These are phyloP conservation scores for Aotearoamyces nothofagi DNA, from an alignment of 2,329 filamentous ascomycete species.

Conservation along the genomic window DNA sequence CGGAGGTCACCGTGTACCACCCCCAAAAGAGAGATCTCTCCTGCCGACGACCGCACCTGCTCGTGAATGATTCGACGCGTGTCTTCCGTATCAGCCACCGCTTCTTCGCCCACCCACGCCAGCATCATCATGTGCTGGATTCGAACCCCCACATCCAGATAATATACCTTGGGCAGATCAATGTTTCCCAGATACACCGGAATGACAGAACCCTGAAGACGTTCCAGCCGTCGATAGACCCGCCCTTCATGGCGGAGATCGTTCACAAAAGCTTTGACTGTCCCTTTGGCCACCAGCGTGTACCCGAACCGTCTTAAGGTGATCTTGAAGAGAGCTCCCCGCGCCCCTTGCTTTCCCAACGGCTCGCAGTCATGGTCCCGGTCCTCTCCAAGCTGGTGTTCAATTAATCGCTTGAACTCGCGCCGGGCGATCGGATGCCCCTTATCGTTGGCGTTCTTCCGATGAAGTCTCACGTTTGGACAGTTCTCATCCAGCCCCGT, in stretches of 20 bases:
- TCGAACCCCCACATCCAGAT: not conserved
- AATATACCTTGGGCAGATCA: slow-evolving; percentile 15
- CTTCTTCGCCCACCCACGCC: slow-evolving; percentile 6
- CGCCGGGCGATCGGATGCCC: not conserved
- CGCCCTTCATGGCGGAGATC: slow-evolving; percentile 21
- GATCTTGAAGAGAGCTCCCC: slow-evolving; percentile 24
- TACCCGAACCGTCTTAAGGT: slow-evolving; percentile 25
- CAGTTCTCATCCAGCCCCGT: not conserved
- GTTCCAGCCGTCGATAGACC: slow-evolving; percentile 19
- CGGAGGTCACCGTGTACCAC: slow-evolving; percentile 2
- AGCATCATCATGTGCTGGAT: not conserved
- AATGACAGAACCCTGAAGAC: slow-evolving; percentile 19
- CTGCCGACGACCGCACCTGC: slow-evolving; percentile 21
- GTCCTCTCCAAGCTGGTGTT: not conserved
- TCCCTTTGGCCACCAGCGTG: slow-evolving; percentile 26
- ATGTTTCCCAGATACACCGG: slow-evolving; percentile 22
- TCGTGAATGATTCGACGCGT: not conserved
- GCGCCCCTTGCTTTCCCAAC: slow-evolving; percentile 12
- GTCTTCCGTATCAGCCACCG: not conserved
- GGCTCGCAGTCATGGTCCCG: slow-evolving; percentile 1
- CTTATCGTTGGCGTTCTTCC: not conserved
- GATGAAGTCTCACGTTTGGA: slow-evolving; percentile 1
- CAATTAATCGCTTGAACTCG: not conserved
- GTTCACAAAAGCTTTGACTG: slow-evolving; percentile 15
- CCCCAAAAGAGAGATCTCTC: slow-evolving; percentile 3